Conservation (phyloP, 805 yeast species). For the Yamadazyma sp. region DNA sequence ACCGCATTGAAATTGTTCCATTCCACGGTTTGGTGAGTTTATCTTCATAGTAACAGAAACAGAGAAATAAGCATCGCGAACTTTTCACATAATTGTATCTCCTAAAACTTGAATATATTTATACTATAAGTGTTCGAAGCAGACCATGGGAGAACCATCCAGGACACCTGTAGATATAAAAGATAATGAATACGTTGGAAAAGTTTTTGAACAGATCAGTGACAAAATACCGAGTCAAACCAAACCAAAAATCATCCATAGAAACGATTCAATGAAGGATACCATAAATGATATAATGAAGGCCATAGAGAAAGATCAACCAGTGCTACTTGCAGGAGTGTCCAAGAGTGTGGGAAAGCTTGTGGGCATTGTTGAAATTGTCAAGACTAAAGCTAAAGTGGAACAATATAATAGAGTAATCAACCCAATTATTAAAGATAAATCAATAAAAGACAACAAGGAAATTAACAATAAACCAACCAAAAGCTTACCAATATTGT, state of each 20-base stretch:
- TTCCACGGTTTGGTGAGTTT: too few species aligned
- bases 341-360: slow-evolving; percentile 9
- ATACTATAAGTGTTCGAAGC: too few species aligned
- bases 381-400: slow-evolving; percentile 7
- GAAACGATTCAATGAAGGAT: slow-evolving; percentile 10
- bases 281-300: slow-evolving; percentile 9
- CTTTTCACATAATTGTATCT: too few species aligned
- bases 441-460: neutral
- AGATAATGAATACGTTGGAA: neutral
- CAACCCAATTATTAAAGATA: slow-evolving; percentile 7
- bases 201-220: neutral
- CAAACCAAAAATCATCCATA: slow-evolving; percentile 5
- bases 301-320: neutral
- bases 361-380: slow-evolving; percentile 11
- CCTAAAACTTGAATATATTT: too few species aligned
- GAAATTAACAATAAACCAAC: neutral
- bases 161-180: neutral
- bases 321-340: slow-evolving; percentile 8
- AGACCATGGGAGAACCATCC: neutral
- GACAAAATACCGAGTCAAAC: neutral
- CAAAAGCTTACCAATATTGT: slow-evolving; percentile 11
- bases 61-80: too few species aligned
- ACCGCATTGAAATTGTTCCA: too few species aligned
- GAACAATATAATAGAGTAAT: slow-evolving; percentile 13
- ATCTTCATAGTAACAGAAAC: too few species aligned